Conservation (phyloP, 2,329 filamentous ascomycete species). For the Verticillium nonalfalfae region DNA sequence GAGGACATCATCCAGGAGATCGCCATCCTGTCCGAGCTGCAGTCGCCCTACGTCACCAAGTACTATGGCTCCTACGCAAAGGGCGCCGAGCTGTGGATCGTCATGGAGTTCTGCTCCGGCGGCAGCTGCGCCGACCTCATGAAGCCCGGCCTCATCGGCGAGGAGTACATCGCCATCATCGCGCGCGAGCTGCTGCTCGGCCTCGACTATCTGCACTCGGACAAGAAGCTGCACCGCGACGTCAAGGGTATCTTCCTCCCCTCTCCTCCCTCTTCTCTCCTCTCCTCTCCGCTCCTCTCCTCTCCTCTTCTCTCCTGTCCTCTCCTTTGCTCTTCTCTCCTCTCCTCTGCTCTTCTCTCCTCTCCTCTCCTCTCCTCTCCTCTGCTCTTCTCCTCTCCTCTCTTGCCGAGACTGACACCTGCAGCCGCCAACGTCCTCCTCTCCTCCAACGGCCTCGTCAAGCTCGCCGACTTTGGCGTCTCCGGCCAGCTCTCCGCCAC, state of each 20-base stretch:
- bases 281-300: no score
- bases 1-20: constrained; percentile 99
- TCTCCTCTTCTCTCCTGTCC: no score
- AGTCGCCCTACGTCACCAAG: constrained; percentile 93
- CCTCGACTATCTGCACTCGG: constrained; percentile 85
- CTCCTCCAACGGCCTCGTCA: constrained; percentile 87
- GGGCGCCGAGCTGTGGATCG: constrained; percentile 95
- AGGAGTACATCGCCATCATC: constrained; percentile 97
- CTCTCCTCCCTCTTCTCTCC: no score
- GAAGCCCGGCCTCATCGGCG: constrained; percentile 84
- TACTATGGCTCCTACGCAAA: constrained; percentile 97
- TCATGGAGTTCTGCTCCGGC: constrained; percentile 98
- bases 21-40: constrained; percentile 89
- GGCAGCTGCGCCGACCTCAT: constrained; percentile 94
- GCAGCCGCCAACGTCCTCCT: constrained; percentile 88
- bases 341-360: no score
- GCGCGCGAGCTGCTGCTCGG: constrained; percentile 83
- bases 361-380: no score
- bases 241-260: constrained; percentile 65
- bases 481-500: constrained; percentile 94
- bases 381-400: no score
- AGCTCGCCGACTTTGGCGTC: constrained; percentile 94
- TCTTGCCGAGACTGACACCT: constrained; percentile 8
- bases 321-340: no score
- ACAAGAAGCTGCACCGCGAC: constrained; percentile 94